Percentiles rank a stretch among this genome's conserved stretches.
These are phyloP conservation scores for Fusarium acutatum DNA, from an alignment of 2,329 filamentous ascomycete species.

Conservation along the genomic window DNA sequence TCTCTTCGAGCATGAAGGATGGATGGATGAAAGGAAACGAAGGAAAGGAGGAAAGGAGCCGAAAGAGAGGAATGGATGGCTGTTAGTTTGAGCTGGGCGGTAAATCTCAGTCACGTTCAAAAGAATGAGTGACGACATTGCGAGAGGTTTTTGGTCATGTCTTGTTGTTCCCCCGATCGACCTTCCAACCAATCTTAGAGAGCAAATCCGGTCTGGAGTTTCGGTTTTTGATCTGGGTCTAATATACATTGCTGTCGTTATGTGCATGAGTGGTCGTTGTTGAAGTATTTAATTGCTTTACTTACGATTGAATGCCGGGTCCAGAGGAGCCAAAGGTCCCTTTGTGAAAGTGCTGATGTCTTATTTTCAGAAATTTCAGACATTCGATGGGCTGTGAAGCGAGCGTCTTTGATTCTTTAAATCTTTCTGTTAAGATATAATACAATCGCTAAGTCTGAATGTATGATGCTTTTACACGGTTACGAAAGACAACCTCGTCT, in stretches of 20 bases:
- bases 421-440: neutral
- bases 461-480: slow-evolving; percentile 43
- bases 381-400: neutral
- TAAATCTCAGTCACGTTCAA: slow-evolving; percentile 34
- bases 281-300: slow-evolving; percentile 12
- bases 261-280: slow-evolving; percentile 26
- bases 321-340: neutral
- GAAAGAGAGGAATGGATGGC: slow-evolving; percentile 28
- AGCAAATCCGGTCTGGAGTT: slow-evolving; percentile 60
- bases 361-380: neutral
- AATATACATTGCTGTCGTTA: slow-evolving; percentile 51
- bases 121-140: slow-evolving; percentile 30
- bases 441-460: slow-evolving; percentile 45
- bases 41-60: slow-evolving; percentile 19
- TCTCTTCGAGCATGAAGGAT: neutral
- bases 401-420: neutral
- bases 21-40: slow-evolving; percentile 10
- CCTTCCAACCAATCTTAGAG: slow-evolving; percentile 46
- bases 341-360: neutral
- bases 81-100: slow-evolving; percentile 26
- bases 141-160: slow-evolving; percentile 39
- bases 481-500: slow-evolving; percentile 17
- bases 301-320: neutral
- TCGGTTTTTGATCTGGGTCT: slow-evolving; percentile 54
- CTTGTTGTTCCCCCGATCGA: slow-evolving; percentile 34